These are phyloP conservation scores for Trichosanthes cucumerina DNA, from an alignment of 306 rosid genomes.

Conservation along the genomic window DNA sequence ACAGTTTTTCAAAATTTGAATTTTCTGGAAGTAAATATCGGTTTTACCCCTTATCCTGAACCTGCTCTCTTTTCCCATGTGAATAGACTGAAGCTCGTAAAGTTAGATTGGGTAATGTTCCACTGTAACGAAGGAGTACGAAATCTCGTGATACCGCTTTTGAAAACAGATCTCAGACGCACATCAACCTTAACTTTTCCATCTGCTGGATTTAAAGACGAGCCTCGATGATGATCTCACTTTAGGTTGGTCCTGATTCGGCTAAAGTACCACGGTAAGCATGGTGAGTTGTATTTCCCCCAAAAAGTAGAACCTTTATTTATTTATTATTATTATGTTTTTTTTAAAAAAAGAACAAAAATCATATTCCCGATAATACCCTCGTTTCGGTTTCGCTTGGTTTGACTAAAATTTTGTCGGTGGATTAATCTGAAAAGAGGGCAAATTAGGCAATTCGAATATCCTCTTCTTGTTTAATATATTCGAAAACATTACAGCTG, in stretches of 20 bases:
- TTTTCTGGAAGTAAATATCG: neutral
- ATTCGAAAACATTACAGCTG: neutral
- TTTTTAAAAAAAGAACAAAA: neutral
- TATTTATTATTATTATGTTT: neutral
- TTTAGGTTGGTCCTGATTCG: neutral
- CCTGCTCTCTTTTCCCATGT: slow-evolving; percentile 11
- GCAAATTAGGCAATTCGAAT: slow-evolving; percentile 6
- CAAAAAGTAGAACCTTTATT: neutral
- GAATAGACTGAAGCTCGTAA: neutral
- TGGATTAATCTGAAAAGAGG: slow-evolving; percentile 8
- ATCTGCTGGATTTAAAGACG: neutral
- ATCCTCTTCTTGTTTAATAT: neutral
- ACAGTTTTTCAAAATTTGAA: neutral
- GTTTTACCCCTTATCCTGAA: slow-evolving; percentile 25
- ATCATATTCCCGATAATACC: slow-evolving; percentile 6
- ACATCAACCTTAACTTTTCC: neutral
- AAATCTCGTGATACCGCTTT: neutral
- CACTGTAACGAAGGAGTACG: neutral
- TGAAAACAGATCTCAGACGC: slow-evolving; percentile 1
- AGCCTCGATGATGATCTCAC: neutral
- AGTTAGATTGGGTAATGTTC: neutral
- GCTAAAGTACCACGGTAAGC: neutral
- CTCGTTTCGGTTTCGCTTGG: neutral
- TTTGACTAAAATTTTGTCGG: slow-evolving; percentile 24
- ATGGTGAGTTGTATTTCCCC: neutral